Conservation (phyloP, 805 yeast species). For the Metschnikowia koreensis region DNA sequence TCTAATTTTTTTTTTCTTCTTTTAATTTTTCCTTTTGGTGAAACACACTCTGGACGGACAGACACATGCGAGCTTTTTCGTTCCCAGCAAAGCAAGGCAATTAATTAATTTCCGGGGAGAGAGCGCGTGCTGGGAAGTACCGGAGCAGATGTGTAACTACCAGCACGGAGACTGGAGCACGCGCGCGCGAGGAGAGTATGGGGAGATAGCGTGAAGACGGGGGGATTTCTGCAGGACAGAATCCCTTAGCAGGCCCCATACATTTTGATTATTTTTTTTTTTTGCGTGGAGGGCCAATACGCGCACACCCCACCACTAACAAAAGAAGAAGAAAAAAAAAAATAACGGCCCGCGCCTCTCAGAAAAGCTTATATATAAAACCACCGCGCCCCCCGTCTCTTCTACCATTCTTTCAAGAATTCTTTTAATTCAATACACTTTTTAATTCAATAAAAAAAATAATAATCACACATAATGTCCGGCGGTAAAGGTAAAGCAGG, state of each 20-base stretch:
- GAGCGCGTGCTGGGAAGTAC: slow-evolving; percentile 1
- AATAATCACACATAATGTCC: slow-evolving; percentile 19
- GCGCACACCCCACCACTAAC: no score
- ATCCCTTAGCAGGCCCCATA: no score
- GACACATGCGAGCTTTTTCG: no score
- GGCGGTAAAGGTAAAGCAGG: slow-evolving; percentile 42
- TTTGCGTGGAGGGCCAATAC: no score
- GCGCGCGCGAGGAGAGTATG: slow-evolving; percentile 12
- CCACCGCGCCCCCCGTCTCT: slow-evolving; percentile 6
- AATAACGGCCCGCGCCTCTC: no score
- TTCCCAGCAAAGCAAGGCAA: no score
- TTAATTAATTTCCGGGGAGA: neutral
- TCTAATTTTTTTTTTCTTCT: no score
- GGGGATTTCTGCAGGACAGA: neutral
- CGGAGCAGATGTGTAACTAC: slow-evolving; percentile 8
- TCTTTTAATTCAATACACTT: no score
- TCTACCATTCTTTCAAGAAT: neutral
- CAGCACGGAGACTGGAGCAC: slow-evolving; percentile 1
- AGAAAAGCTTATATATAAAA: slow-evolving; percentile 13
- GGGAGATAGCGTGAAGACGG: slow-evolving; percentile 13
- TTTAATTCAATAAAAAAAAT: slow-evolving; percentile 2
- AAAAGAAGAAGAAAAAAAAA: no score
- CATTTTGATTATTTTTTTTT: no score
- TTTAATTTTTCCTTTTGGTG: no score
- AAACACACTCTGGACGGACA: no score